These are phyloP conservation scores for Thalassiosira profunda DNA, from an alignment of 108 stramenopile species.

Conservation along the genomic window DNA sequence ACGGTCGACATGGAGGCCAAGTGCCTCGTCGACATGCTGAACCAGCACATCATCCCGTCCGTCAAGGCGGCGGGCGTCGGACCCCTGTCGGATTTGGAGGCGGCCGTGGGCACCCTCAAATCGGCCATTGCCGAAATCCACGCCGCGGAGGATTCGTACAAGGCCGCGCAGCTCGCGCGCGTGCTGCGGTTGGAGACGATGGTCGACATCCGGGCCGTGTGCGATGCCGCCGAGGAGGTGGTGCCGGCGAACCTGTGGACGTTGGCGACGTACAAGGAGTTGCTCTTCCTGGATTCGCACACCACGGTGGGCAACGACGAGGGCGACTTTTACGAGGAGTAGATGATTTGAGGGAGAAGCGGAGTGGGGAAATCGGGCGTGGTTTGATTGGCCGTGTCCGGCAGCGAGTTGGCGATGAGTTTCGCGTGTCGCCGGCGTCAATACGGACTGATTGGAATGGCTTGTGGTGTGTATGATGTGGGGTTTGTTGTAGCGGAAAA, in stretches of 20 bases:
- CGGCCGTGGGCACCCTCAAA: slow-evolving; percentile 67
- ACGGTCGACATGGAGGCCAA: slow-evolving; percentile 95
- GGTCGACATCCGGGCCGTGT: slow-evolving; percentile 89
- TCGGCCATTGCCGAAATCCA: slow-evolving; percentile 70
- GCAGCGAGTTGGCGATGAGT: too few species aligned
- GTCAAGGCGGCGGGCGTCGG: slow-evolving; percentile 80
- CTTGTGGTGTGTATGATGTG: too few species aligned
- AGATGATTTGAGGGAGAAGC: too few species aligned
- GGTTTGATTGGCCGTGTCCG: too few species aligned
- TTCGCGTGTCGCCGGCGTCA: too few species aligned
- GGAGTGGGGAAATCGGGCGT: too few species aligned
- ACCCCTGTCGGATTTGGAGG: slow-evolving; percentile 75
- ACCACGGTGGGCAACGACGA: slow-evolving; percentile 36
- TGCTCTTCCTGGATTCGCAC: slow-evolving; percentile 90
- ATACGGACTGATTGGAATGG: too few species aligned
- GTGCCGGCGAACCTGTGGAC: slow-evolving; percentile 93
- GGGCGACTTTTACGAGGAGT: slow-evolving; percentile 52
- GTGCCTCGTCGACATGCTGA: slow-evolving; percentile 93
- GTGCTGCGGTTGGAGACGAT: slow-evolving; percentile 93
- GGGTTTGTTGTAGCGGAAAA: too few species aligned
- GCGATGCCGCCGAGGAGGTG: slow-evolving; percentile 93
- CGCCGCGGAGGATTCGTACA: slow-evolving; percentile 64
- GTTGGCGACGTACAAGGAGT: slow-evolving; percentile 96
- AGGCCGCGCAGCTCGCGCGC: slow-evolving; percentile 81
- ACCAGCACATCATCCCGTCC: slow-evolving; percentile 93